Evolutionary conservation across 1,284 basidiomycete species (phyloP).

Genomic region (Athelia sp.): DNA sequence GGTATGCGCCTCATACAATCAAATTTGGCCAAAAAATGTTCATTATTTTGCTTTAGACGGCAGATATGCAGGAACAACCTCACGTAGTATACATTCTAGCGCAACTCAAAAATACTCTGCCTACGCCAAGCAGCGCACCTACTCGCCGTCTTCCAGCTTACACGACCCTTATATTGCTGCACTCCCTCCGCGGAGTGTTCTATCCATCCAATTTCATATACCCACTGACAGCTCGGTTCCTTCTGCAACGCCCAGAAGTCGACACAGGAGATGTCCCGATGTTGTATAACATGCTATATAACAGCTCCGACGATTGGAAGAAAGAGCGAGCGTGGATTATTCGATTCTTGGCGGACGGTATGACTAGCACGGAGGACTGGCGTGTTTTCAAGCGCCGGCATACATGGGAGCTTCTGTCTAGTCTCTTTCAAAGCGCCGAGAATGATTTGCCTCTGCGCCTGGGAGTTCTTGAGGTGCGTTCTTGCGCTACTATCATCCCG

Average conservation of each 20-base stretch:
- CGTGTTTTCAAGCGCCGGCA: slow-evolving; percentile 74
- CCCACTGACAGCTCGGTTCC: slow-evolving; percentile 74
- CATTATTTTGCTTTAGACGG: slow-evolving; percentile 31
- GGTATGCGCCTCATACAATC: slow-evolving; percentile 32
- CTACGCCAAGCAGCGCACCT: slow-evolving; percentile 25
- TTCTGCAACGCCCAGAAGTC: slow-evolving; percentile 77
- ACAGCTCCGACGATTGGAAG: slow-evolving; percentile 73
- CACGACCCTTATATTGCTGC: slow-evolving; percentile 75
- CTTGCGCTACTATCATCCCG: neutral
- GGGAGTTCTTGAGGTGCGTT: slow-evolving; percentile 62
- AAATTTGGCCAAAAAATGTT: slow-evolving; percentile 3
- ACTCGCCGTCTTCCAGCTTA: slow-evolving; percentile 65
- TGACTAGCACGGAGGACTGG: slow-evolving; percentile 76
- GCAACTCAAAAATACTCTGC: slow-evolving; percentile 62
- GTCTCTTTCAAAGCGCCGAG: slow-evolving; percentile 66
- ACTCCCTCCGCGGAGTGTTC: slow-evolving; percentile 75
- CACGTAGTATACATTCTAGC: slow-evolving; percentile 76
- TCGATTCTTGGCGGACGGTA: slow-evolving; percentile 77
- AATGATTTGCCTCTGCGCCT: slow-evolving; percentile 49
- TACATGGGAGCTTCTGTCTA: slow-evolving; percentile 84
- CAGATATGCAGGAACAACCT: slow-evolving; percentile 76
- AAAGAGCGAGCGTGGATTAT: slow-evolving; percentile 88
- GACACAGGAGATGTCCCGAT: slow-evolving; percentile 80
- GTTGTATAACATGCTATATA: slow-evolving; percentile 83
- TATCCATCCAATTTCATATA: slow-evolving; percentile 80